Evolutionary conservation across 495 filamentous ascomycete genomes (phyloP).

Genomic region (Amniculicola lignicola): DNA sequence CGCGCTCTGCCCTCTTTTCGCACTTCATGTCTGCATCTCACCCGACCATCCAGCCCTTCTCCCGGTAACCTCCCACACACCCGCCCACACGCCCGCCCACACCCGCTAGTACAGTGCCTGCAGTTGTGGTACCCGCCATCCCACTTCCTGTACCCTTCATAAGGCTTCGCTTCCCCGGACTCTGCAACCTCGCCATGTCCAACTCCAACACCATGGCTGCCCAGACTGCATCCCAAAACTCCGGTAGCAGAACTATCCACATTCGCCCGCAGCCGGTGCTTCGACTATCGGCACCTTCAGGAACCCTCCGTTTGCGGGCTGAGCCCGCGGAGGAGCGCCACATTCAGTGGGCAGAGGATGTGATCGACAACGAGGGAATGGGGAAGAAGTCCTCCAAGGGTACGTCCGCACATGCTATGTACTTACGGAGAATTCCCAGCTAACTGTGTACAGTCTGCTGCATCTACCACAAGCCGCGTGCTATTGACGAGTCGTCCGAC

Average conservation of each 20-base stretch:
- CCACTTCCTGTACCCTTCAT: conserved; percentile 15
- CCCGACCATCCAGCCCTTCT: conserved; percentile 22
- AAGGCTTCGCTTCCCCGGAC: background rate
- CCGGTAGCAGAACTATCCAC: conserved; percentile 10
- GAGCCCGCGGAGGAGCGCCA: conserved; percentile 37
- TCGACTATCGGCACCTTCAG: conserved; percentile 23
- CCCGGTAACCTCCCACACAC: background rate
- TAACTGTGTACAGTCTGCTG: conserved; percentile 72
- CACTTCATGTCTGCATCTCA: conserved; percentile 24
- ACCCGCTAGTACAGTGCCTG: too few relatives aligned
- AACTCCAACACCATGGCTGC: conserved; percentile 17
- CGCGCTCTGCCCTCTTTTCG: conserved; percentile 28
- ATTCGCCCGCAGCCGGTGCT: conserved; percentile 23
- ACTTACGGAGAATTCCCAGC: background rate
- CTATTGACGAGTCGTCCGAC: conserved; percentile 79
- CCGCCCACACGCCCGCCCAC: background rate
- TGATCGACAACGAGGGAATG: conserved; percentile 94
- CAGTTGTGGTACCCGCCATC: conserved; percentile 17
- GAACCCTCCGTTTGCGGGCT: conserved; percentile 40
- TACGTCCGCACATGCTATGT: conserved; percentile 37
- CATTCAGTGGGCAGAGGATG: conserved; percentile 89
- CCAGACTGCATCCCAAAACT: background rate
- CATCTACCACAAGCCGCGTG: conserved; percentile 87
- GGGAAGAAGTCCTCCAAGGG: conserved; percentile 94
- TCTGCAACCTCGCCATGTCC: conserved; percentile 5